Evolutionary conservation across 495 filamentous ascomycete species (phyloP).

Genomic region (Lophiotrema nucula): DNA sequence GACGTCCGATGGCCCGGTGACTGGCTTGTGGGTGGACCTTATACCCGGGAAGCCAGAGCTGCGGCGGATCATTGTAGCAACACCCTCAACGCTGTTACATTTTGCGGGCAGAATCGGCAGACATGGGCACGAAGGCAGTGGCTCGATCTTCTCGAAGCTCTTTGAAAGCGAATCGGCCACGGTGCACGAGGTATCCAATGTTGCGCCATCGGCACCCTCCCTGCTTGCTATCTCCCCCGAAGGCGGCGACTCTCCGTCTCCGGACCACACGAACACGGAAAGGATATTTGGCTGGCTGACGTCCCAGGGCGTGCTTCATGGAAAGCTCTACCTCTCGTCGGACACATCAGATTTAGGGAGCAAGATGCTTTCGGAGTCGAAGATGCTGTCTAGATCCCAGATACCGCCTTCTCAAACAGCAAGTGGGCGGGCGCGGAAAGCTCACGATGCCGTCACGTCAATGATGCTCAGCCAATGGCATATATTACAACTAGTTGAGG

Average conservation of each 20-base stretch:
- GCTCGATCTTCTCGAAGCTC: conserved; percentile 77
- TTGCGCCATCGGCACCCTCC: conserved; percentile 59
- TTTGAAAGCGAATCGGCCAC: conserved; percentile 83
- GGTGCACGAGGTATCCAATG: conserved; percentile 62
- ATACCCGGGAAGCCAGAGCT: conserved; percentile 65
- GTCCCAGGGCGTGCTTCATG: conserved; percentile 83
- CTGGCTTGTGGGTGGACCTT: conserved; percentile 76
- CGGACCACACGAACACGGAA: conserved; percentile 54
- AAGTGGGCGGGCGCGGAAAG: conserved; percentile 60
- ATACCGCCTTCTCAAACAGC: conserved; percentile 66
- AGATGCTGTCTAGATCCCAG: conserved; percentile 68
- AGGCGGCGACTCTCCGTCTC: conserved; percentile 47
- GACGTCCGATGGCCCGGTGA: conserved; percentile 70
- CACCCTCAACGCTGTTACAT: conserved; percentile 70
- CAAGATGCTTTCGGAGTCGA: conserved; percentile 67
- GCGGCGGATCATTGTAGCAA: conserved; percentile 73
- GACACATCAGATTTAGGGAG: conserved; percentile 55
- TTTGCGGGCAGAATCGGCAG: conserved; percentile 73
- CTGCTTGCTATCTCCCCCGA: conserved; percentile 75
- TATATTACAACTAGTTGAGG: conserved; percentile 79
- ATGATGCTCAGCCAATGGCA: conserved; percentile 91
- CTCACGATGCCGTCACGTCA: conserved; percentile 70
- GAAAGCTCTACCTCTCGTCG: conserved; percentile 57
- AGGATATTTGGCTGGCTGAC: conserved; percentile 88
- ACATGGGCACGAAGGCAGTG: conserved; percentile 73